Evolutionary conservation across 768 basidiomycete genomes (phyloP).

Genomic region (Boletus sensibilis): DNA sequence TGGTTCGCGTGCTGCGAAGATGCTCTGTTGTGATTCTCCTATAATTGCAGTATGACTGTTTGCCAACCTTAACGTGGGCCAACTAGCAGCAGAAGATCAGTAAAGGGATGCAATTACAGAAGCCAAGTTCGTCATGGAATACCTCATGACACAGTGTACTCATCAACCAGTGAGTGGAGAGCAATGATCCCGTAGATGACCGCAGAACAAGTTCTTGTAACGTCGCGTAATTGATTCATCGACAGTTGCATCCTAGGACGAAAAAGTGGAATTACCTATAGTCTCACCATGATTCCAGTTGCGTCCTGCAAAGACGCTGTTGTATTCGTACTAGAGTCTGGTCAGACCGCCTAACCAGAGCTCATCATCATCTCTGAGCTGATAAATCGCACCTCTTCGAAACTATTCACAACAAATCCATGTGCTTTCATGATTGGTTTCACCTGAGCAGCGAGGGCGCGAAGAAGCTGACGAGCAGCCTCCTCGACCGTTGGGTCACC

Average conservation of each 20-base stretch:
- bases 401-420: conserved; percentile 71
- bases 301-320: conserved; percentile 73
- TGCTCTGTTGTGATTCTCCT: neutral
- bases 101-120: neutral
- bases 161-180: conserved; percentile 66
- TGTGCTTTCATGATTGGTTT: conserved; percentile 80
- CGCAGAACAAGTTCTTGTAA: conserved; percentile 71
- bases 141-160: conserved; percentile 86
- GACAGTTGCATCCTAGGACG: neutral
- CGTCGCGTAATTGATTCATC: neutral
- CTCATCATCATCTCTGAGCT: neutral
- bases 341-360: neutral
- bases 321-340: conserved; percentile 65
- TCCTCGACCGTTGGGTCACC: conserved; percentile 47
- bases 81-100: conserved; percentile 44
- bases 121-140: conserved; percentile 14
- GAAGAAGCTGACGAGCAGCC: conserved; percentile 67
- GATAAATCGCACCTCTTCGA: conserved; percentile 66
- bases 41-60: neutral
- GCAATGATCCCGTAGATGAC: conserved; percentile 56
- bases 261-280: conserved; percentile 47
- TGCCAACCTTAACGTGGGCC: conserved; percentile 73
- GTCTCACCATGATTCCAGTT: conserved; percentile 87
- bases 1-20: conserved; percentile 73
- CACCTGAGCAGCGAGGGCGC: conserved; percentile 81